Evolutionary conservation across 2,329 filamentous ascomycete genomes (phyloP), one percentile per base, ranked within the genome.

Genomic region (Cytospora schulzeri): DNA sequence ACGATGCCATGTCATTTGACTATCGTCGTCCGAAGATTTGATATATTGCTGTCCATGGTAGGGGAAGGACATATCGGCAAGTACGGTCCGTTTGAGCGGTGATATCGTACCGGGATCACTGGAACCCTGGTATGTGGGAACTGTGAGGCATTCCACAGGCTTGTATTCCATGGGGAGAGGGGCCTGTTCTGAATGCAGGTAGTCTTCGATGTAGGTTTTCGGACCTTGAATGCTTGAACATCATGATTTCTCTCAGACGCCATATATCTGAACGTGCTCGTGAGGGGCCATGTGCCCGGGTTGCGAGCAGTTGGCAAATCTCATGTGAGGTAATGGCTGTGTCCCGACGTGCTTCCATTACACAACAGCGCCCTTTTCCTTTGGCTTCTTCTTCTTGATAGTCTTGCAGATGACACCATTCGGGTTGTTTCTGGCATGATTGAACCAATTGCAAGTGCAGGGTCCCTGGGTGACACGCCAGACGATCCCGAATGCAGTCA

Each of bases 51-150:
- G 68, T 65, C 67, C 71, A 65, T 66, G 70, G 70, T 71, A 69
- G 69, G 61, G 73, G 73, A 75, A 73, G 72, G 74, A 71, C 74
- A 77, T 69, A 69, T 74, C 77, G 77, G 77, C 74, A 76, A 71
- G 73, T 69, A 72, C 77, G 77, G 77, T 76, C 77, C 77, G 77
- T 72, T 67, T 70, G 74, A 73, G 77, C 76, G 75, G 72, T 70
- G 62, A 68, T 68, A 63, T 54, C 41, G 29, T 22, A n/a, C 11
- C 38, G 60, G n/a, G 35, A 68, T 65, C 26, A n/a, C 11, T 48
- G 60, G 17, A 33, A 68, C 66, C 55, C 33, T 61, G 67, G 62
- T 57, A 61, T 48, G 63, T 63, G 60, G 63, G 68, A 65, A 28
- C 28, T 41, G 28, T 7, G 33, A 31, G 58, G 31, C 50, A 38